These are phyloP conservation scores for Ganoderma leucocontextum DNA, from an alignment of 1,284 basidiomycete genomes.

Conservation along the genomic window DNA sequence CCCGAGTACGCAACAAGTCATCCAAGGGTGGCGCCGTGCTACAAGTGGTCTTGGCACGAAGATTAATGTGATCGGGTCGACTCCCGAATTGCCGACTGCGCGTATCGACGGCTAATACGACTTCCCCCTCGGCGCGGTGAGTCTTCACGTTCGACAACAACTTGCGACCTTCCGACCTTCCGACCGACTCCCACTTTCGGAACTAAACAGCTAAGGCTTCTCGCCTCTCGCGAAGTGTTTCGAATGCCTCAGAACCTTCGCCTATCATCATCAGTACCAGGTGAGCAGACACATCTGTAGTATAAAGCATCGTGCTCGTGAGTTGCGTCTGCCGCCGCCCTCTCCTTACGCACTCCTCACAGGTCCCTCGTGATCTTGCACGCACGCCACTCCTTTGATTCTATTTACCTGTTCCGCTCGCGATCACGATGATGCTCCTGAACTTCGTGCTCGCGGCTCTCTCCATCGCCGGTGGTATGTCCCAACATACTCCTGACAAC, in stretches of 20 bases:
- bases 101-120: not conserved
- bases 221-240: not conserved
- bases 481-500: not conserved
- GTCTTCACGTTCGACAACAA: not conserved
- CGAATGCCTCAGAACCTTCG: not conserved
- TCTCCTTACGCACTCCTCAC: not conserved
- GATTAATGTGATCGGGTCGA: not conserved
- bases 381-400: constrained; percentile 1
- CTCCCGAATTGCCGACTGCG: not conserved
- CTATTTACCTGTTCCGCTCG: not conserved
- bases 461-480: constrained; percentile 12
- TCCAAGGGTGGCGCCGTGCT: not conserved
- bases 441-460: constrained; percentile 14
- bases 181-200: not conserved
- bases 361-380: not conserved
- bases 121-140: not conserved
- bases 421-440: constrained; percentile 42
- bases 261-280: not conserved
- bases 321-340: not conserved
- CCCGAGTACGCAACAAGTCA: not conserved
- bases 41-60: not conserved
- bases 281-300: not conserved
- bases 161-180: not conserved
- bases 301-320: not conserved
- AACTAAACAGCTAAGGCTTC: not conserved